Evolutionary conservation across 139 green algal genomes (phyloP), one percentile per base, ranked within the genome.

Genomic region (Chlorella sp.): DNA sequence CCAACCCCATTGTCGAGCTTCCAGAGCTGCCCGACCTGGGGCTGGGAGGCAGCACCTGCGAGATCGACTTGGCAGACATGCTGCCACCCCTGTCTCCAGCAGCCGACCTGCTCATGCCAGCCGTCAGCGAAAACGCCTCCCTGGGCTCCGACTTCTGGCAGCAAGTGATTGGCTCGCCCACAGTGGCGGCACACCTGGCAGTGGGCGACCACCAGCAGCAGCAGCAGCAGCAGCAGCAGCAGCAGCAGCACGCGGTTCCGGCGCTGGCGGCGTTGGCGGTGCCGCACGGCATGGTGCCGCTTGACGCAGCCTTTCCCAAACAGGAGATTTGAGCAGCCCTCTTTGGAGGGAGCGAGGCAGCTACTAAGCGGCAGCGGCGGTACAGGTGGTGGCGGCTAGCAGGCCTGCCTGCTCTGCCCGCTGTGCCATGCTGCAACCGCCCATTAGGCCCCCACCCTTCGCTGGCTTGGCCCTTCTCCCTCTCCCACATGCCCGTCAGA

Each of bases 31-130:
- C 87, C 19, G 48, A 69, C 1, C 60, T 91, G 22, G 66, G 48
- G 3, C 53, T 88, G 81, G 89, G 71, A 28, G 71, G 79, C 37
- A 53, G 78, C 11, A 42, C 68, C 37, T 57, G 78, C 11, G 73
- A 86, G 75, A 57, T 90, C 37, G 83, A 89, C 71, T 71, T 89
- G 42, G 53, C 61, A 21, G 85, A 89, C 71, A 79, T 89, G 71
- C 85, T 89, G 42, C 53, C 83, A 9, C 83, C 85, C 21, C 30
- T 82, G 71, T 53, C n/a, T 0, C 57, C 81, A 18, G 34, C 37
- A 19, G 81, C 60, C 42, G 84, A 88, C 84, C 60, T 88, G 61
- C 84, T 88, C n/a, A 68, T 88, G 39, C 37, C 68, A 28, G 57
- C 53, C 57, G 19, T 1, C 57, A 64, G 28, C 39, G 84, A 66